phyloP scores from a whole-genome alignment of 768 basidiomycete genomes.

The Amylocystis lapponica region DNA sequence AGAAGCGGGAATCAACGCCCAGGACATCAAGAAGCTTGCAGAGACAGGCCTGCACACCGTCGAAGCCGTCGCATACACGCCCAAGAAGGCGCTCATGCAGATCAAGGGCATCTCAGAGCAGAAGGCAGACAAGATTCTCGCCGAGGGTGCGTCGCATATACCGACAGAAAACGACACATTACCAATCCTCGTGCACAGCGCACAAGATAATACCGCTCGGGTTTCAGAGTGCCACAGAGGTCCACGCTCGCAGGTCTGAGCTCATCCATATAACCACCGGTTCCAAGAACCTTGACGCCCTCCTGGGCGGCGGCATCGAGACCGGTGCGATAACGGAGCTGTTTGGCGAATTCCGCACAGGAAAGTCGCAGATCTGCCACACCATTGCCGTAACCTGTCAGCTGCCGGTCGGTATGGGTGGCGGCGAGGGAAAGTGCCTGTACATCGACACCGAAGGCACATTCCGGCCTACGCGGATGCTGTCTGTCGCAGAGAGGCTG shows the following conservation, averaged over 20 bases:
- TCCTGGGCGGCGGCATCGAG: constrained; percentile 96
- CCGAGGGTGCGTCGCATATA: constrained; percentile 61
- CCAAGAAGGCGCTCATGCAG: constrained; percentile 83
- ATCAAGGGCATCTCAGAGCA: constrained; percentile 97
- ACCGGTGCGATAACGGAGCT: constrained; percentile 98
- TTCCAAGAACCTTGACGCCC: constrained; percentile 90
- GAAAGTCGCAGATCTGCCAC: constrained; percentile 97
- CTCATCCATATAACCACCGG: constrained; percentile 96
- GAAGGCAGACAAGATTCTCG: constrained; percentile 94
- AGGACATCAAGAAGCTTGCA: constrained; percentile 91
- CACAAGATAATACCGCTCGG: constrained; percentile 96
- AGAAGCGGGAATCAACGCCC: constrained; percentile 82
- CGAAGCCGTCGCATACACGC: constrained; percentile 93
- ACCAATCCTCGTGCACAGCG: constrained; percentile 41
- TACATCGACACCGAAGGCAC: constrained; percentile 99
- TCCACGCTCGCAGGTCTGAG: constrained; percentile 91
- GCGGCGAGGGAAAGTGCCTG: constrained; percentile 97
- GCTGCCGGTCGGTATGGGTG: constrained; percentile 95
- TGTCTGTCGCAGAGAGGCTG: constrained; percentile 92
- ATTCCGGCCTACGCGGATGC: constrained; percentile 91
- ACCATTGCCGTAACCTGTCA: constrained; percentile 98
- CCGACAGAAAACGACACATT: neutral
- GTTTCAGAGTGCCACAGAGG: constrained; percentile 97
- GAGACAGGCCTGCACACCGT: constrained; percentile 93
- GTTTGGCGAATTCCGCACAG: constrained; percentile 97